Evolutionary conservation across 176 grass and related monocot species (phyloP), one percentile per base, ranked within the genome.

Genomic region (Eleusine coracana): DNA sequence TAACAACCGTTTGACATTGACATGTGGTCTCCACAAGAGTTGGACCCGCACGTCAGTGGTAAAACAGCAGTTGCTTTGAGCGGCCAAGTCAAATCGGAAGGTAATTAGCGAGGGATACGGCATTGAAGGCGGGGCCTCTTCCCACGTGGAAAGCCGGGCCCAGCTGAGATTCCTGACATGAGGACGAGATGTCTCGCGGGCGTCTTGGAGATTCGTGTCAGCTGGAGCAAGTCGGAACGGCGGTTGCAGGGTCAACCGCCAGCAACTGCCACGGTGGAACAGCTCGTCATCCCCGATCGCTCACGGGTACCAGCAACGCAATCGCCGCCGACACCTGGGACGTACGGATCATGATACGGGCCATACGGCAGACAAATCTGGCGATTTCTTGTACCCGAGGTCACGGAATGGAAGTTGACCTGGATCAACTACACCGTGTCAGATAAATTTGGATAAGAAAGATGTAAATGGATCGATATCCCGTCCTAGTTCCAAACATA

Each of bases 181-280:
- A 31, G 78, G 58, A 70, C n/a, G 63, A 70, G 70, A 80, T 77
- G 29, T 54, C 62, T 52, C 21, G 37, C 48, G 10, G 37, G 38
- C 6, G 3, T 25, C 17, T 21, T 71, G 83, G 74, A 78, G 83
- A 78, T 78, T 78, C 83, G 75, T 78, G 83, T n/a, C 15, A 50
- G 25, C 9, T 25, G 15, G 21, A 23, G 13, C 36, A 3, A 1
- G 56, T 64, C 11, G 16, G 28, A 11, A 3, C 56, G 68, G 36
- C 38, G 21, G 76, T 8, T 68, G 62, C 31, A 45, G 25, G 28
- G 74, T 85, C 83, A 85, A 68, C 72, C 6, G 61, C 71, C 71
- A 39, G 55, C 70, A 50, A 44, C 61, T 21, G 71, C 82, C 61
- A 48, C 46, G n/a, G 37, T 58, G 82, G 72, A 71, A 83, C 37